Percentiles rank a stretch among this genome's conserved stretches.
Conservation (phyloP, 257 asterid genomes). For the Nicotiana benthamiana region DNA sequence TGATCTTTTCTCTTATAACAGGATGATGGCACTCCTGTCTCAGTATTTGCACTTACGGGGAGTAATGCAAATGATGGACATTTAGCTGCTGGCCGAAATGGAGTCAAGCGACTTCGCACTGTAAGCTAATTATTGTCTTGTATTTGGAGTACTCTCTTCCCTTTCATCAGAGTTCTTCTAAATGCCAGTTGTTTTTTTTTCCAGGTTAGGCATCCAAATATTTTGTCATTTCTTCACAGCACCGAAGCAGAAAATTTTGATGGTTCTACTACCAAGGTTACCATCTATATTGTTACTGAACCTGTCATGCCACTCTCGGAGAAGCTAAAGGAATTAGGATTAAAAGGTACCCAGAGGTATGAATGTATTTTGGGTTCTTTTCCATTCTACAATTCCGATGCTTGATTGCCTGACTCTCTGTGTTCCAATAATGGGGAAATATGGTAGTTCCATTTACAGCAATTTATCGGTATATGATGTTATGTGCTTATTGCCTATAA, state of each 20-base stretch:
- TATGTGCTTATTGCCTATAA: neutral
- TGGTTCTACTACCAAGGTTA: conserved; percentile 69
- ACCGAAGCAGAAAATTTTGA: conserved; percentile 81
- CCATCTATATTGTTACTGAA: conserved; percentile 89
- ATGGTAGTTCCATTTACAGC: neutral
- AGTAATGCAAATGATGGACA: conserved; percentile 80
- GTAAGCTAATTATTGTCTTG: conserved; percentile 38
- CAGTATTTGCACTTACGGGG: conserved; percentile 89
- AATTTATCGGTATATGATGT: neutral
- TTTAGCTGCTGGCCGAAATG: conserved; percentile 95
- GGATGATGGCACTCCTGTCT: conserved; percentile 98
- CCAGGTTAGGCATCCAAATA: conserved; percentile 98
- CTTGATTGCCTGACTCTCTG: neutral
- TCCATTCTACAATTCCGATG: neutral
- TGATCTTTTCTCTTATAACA: conserved; percentile 18
- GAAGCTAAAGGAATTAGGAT: conserved; percentile 84
- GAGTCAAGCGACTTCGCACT: conserved; percentile 97
- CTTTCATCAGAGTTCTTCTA: conserved; percentile 4
- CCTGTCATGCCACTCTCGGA: conserved; percentile 94
- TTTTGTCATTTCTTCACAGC: conserved; percentile 87
- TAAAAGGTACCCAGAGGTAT: conserved; percentile 83
- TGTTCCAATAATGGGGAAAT: neutral
- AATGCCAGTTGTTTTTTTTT: conserved; percentile 13
- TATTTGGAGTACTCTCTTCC: neutral
- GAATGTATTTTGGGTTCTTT: conserved; percentile 4